Conservation (phyloP, 164 flowering plant species). For the Magnolia officinalis region DNA sequence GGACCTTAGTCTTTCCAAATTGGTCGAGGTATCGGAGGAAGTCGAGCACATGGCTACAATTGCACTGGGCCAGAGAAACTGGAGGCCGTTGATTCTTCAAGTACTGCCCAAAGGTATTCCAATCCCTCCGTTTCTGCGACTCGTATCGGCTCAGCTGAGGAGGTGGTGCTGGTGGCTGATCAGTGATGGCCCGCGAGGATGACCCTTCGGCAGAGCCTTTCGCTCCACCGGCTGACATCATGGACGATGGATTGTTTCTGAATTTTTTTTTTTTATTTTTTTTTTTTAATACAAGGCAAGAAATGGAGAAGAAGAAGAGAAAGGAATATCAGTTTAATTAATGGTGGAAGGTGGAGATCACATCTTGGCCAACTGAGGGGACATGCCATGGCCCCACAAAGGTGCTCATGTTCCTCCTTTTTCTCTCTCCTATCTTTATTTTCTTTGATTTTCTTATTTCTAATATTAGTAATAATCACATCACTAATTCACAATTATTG, state of each 20-base stretch:
- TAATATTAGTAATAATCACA: not conserved
- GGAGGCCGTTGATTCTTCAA: constrained; percentile 44
- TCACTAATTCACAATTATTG: constrained; percentile 6
- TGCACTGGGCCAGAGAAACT: constrained; percentile 36
- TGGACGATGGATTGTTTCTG: constrained; percentile 11
- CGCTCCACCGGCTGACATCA: not conserved
- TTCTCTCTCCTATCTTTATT: constrained; percentile 2
- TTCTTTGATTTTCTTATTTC: constrained; percentile 1
- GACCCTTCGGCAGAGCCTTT: constrained; percentile 16
- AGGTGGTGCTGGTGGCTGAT: constrained; percentile 6
- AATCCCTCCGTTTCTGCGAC: constrained; percentile 41
- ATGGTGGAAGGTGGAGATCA: constrained; percentile 39
- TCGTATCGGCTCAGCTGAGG: constrained; percentile 39
- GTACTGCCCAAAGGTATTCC: constrained; percentile 51
- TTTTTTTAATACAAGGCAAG: not conserved
- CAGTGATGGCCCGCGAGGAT: constrained; percentile 8
- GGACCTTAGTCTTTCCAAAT: constrained; percentile 47
- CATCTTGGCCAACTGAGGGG: constrained; percentile 41
- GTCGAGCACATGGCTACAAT: constrained; percentile 33
- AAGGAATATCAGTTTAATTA: constrained; percentile 26
- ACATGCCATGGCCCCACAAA: constrained; percentile 42
- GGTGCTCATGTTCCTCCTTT: constrained; percentile 42
- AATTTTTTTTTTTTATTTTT: not conserved
- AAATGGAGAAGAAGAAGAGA: constrained; percentile 12
- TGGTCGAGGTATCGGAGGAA: constrained; percentile 40